Evolutionary conservation across 371 early-diverging fungal genomes (phyloP).

Genomic region (Actinomortierella ambigua): DNA sequence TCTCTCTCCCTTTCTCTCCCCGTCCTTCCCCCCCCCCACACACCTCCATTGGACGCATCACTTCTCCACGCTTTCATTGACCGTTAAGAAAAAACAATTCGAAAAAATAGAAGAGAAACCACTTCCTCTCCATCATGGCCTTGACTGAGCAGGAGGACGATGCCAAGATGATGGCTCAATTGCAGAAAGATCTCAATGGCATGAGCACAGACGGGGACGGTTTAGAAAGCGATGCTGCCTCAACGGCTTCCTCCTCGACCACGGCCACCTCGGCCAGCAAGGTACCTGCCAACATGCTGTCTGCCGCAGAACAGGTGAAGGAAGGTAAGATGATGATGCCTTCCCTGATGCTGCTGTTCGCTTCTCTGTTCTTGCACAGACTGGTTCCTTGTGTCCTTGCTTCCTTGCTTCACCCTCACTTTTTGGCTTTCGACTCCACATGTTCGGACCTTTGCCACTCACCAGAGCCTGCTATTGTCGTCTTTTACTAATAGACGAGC

Average conservation of each 20-base stretch:
- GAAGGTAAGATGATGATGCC: constrained; percentile 44
- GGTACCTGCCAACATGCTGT: constrained; percentile 49
- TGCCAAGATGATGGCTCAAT: constrained; percentile 18
- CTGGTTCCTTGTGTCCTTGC: neutral
- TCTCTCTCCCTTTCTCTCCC: neutral
- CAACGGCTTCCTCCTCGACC: constrained; percentile 12
- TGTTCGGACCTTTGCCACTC: neutral
- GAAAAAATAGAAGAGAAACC: too few relatives aligned
- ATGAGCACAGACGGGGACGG: constrained; percentile 19
- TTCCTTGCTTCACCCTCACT: neutral
- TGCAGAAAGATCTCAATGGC: constrained; percentile 30
- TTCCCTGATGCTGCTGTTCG: neutral
- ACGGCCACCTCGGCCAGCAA: constrained; percentile 6
- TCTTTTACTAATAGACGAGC: constrained; percentile 46
- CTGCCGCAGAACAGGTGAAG: constrained; percentile 55
- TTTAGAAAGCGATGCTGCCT: neutral
- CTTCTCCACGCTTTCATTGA: too few relatives aligned
- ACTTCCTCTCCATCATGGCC: neutral
- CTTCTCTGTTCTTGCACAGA: neutral
- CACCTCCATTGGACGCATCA: too few relatives aligned
- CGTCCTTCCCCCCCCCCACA: neutral
- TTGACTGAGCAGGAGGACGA: constrained; percentile 13
- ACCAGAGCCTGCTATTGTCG: neutral
- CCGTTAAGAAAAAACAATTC: too few relatives aligned
- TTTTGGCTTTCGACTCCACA: neutral